Evolutionary conservation across 2,329 filamentous ascomycete genomes (phyloP).

Genomic region (Xylariales sp.): DNA sequence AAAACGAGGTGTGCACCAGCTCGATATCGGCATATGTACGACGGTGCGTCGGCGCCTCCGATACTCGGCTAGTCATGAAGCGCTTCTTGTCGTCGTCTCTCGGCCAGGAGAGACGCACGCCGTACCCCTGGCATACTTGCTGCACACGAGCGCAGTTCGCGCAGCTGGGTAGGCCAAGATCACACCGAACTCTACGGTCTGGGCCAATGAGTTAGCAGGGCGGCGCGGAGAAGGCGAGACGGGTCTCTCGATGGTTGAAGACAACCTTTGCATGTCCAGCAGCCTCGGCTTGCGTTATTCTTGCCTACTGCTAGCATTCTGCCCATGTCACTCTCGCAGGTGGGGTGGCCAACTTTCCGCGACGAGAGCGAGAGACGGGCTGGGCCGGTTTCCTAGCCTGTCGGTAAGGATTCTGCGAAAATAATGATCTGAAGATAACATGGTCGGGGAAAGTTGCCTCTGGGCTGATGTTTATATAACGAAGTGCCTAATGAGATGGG

Average conservation of each 20-base stretch:
- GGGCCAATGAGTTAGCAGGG: slow-evolving; percentile 4
- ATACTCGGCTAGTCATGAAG: slow-evolving; percentile 7
- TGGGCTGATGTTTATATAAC: slow-evolving; percentile 10
- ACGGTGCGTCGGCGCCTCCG: background rate
- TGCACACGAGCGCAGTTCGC: slow-evolving; percentile 30
- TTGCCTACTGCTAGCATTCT: slow-evolving; percentile 21
- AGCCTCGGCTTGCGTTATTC: slow-evolving; percentile 28
- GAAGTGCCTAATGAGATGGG: background rate
- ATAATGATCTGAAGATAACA: background rate
- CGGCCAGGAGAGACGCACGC: slow-evolving; percentile 36
- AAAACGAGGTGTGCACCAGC: slow-evolving; percentile 34
- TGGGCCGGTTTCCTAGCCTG: background rate
- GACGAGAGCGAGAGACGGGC: background rate
- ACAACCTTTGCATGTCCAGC: slow-evolving; percentile 39
- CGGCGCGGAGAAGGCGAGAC: background rate
- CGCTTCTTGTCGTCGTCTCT: slow-evolving; percentile 34
- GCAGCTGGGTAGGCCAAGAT: slow-evolving; percentile 30
- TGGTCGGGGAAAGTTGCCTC: slow-evolving; percentile 33
- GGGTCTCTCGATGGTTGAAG: background rate
- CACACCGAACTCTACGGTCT: slow-evolving; percentile 36
- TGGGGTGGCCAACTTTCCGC: slow-evolving; percentile 40
- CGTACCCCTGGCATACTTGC: slow-evolving; percentile 32
- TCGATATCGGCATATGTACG: slow-evolving; percentile 8
- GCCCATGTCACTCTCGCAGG: slow-evolving; percentile 22
- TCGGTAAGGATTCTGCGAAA: background rate